Evolutionary conservation across 805 yeast genomes (phyloP), one percentile per base, ranked within the genome.

Genomic region (Candida nitratophila): DNA sequence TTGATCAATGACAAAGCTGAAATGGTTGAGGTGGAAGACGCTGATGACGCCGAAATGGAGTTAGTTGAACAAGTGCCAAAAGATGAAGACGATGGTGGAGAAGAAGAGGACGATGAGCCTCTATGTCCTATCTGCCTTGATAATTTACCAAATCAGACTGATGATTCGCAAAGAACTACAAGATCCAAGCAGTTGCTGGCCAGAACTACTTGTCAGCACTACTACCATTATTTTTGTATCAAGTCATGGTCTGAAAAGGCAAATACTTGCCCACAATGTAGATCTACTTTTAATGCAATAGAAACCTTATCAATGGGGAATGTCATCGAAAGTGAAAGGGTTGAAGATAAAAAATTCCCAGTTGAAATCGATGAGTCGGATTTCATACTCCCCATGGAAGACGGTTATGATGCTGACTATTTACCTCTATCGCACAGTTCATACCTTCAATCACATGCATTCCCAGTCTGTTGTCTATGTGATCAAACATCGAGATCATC

Each of bases 231-330:
- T 41, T 60, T 57, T 32, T 65, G 70, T 44, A 60, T 65, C 37
- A 51, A 50, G 35, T 59, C 62, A 33, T 65, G 70, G 70, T 50
- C 64, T 1, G 55, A 57, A 43, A 52, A 62, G 46, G 65, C 67
- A 16, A 63, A 62, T 37, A 59, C 65, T 14, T 63, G 69, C 40
- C 68, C 70, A 7, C 55, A 60, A 44, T 65, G 70, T 43, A 52
- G 69, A 8, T 41, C 55, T 2, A 50, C 45, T 16, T 53, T 60
- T 41, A 49, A 52, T 8, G 22, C 35, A 5, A 49, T 61, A 8
- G 63, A 56, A 40, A 24, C 57, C 11, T 15, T 54, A 9, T 45
- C 52, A 1, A 44, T 46, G 3, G 42, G 42, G 3, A 38, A 46
- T 7, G 55, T 53, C 5, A 19, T 57, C 10, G 53, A 52, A n/a